Base-by-base conservation (phyloP, 441 rosid genomes). In the Kokia cookei region DNA sequence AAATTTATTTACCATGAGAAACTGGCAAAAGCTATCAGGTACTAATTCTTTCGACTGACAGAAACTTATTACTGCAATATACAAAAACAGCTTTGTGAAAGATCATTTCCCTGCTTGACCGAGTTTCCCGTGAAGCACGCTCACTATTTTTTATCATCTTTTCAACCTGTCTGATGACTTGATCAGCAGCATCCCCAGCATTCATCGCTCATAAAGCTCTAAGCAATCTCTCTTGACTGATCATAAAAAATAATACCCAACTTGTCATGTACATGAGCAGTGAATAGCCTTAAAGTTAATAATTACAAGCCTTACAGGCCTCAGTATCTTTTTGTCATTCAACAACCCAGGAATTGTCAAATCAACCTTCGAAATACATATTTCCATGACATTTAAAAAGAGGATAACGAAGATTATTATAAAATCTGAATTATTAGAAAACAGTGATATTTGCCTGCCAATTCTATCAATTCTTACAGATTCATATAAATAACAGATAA, bases 111-210 rank as follows among this genome's bases (percentile, higher is more conserved):
- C 89, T 86, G 86, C 81, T 76, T 43, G 85, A 76, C 83, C 89
- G 91, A 82, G 82, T 79, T 79, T 97, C 97, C 69, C 95, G 97
- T 75, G 90, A 87, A 81, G 92, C 87, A 75, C 99, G 99, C 85
- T 91, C 99, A 81, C 83, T 87, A 76, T 81, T 90, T 83, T 85
- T 92, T 19, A 91, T 83, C 83, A 86, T 78, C 84, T 93, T 94
- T 80, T 93, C 99, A 74, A 93, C 97, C 86, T 93, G 99, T 72
- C 99, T 90, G 73, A 97, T 84, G 76, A 86, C 98, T 82, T 94
- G 98, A 81, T 94, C 99, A 61, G 97, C 99, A 45, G 94, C 97
- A 85, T 97, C 98, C 73, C 93, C 96, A 78, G 98, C 97, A 88
- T 91, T 94, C 94, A 94, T 84, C 68, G 88, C 86, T 78, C 97